phyloP scores from a whole-genome alignment of 2,329 filamentous ascomycete species.

The Clonostachys chloroleuca region DNA sequence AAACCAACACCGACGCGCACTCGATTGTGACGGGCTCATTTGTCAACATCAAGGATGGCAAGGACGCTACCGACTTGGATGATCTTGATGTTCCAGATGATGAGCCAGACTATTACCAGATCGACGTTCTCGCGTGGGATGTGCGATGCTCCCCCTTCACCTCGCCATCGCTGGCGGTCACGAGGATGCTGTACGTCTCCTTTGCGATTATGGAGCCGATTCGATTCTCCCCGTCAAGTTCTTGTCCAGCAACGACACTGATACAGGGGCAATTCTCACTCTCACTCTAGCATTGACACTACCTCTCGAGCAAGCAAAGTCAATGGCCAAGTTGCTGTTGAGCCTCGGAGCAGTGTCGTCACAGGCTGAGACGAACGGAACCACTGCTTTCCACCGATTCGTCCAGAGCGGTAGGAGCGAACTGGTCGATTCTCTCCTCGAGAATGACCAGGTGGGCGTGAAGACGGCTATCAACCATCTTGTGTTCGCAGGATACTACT shows the following conservation, averaged over 20 bases:
- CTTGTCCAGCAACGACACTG: slow-evolving; percentile 38
- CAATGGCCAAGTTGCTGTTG: slow-evolving; percentile 62
- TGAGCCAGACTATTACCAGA: slow-evolving; percentile 75
- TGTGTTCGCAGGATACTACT: slow-evolving; percentile 28
- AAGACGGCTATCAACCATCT: slow-evolving; percentile 66
- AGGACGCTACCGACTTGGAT: slow-evolving; percentile 26
- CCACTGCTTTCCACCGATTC: slow-evolving; percentile 64
- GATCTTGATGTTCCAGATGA: slow-evolving; percentile 51
- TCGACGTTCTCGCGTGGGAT: slow-evolving; percentile 80
- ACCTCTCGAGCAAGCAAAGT: slow-evolving; percentile 55
- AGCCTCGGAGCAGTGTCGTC: slow-evolving; percentile 67
- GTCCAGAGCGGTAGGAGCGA: slow-evolving; percentile 44
- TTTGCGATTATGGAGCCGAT: slow-evolving; percentile 76
- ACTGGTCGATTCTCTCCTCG: slow-evolving; percentile 42
- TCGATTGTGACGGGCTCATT: slow-evolving; percentile 68
- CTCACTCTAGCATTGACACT: slow-evolving; percentile 64
- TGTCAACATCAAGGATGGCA: slow-evolving; percentile 56
- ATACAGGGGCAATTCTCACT: slow-evolving; percentile 61
- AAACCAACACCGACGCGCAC: slow-evolving; percentile 44
- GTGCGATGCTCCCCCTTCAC: slow-evolving; percentile 70
- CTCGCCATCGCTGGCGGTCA: slow-evolving; percentile 74
- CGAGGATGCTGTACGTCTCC: slow-evolving; percentile 59
- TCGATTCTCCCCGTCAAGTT: slow-evolving; percentile 71
- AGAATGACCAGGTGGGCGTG: slow-evolving; percentile 55
- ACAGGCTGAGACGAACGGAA: slow-evolving; percentile 63